These are phyloP conservation scores for Ophiostoma perfectum DNA, from an alignment of 2,329 filamentous ascomycete species.

Conservation along the genomic window DNA sequence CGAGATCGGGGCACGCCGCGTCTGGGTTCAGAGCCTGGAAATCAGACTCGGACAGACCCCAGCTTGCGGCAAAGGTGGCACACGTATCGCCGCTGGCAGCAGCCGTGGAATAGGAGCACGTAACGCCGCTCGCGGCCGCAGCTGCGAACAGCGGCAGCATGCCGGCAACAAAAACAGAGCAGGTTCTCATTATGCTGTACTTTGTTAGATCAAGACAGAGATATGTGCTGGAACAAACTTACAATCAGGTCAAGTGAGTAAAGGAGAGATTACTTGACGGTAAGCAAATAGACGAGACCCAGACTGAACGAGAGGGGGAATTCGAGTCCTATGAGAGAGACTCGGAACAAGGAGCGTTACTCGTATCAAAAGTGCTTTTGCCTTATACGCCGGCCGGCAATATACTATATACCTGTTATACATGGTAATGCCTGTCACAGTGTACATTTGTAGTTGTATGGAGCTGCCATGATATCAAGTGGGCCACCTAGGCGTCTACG, in stretches of 20 bases:
- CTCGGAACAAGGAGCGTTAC: not conserved
- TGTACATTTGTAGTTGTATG: not conserved
- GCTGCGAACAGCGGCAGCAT: not conserved
- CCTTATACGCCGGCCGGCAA: not conserved
- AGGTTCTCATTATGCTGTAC: not conserved
- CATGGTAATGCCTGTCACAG: not conserved
- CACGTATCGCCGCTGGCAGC: constrained; percentile 20
- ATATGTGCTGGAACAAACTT: not conserved
- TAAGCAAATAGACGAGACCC: not conserved
- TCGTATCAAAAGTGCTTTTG: not conserved
- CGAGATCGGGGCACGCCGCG: constrained; percentile 21
- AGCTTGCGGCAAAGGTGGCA: constrained; percentile 22
- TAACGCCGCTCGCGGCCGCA: not conserved
- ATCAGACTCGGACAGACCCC: constrained; percentile 20
- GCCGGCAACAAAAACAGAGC: not conserved
- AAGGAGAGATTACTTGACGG: constrained; percentile 3
- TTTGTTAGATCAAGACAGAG: not conserved
- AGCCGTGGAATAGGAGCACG: constrained; percentile 3
- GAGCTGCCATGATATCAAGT: not conserved
- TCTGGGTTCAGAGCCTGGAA: constrained; percentile 26
- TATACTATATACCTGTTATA: not conserved
- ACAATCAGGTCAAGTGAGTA: constrained; percentile 5
- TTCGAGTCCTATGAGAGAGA: not conserved
- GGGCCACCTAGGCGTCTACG: not conserved
- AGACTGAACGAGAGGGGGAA: not conserved